phyloP scores from a whole-genome alignment of 805 yeast species.

The Candida germanica region DNA sequence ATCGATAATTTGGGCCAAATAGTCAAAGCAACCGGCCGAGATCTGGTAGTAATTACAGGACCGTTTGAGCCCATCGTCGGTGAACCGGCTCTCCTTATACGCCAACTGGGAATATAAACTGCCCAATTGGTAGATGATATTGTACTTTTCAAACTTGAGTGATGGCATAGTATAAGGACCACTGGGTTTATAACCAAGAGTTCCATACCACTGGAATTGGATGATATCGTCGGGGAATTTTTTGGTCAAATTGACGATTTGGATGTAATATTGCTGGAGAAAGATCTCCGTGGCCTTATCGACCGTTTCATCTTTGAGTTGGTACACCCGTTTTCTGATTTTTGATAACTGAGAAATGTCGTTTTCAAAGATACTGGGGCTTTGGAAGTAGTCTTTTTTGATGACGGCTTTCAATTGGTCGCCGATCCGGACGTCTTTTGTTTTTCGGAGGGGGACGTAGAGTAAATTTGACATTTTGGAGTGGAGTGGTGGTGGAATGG shows the following conservation, averaged over 20 bases:
- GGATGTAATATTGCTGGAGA: constrained; percentile 46
- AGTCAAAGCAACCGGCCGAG: constrained; percentile 65
- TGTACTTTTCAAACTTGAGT: constrained; percentile 56
- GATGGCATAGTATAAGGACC: constrained; percentile 48
- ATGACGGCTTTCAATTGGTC: constrained; percentile 42
- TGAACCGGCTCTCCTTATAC: constrained; percentile 37
- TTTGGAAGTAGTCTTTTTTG: constrained; percentile 42
- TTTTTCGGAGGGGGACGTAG: constrained; percentile 49
- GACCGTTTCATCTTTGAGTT: constrained; percentile 25
- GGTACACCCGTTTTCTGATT: constrained; percentile 42
- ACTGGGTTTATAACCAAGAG: constrained; percentile 54
- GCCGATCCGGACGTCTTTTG: constrained; percentile 41
- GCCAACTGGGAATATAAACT: constrained; percentile 61
- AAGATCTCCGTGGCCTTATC: constrained; percentile 33
- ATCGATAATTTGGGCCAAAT: constrained; percentile 9
- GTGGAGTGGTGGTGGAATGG: too few species aligned
- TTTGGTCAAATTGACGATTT: constrained; percentile 39
- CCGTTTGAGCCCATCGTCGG: constrained; percentile 55
- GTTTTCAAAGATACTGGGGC: constrained; percentile 28
- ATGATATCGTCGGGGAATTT: constrained; percentile 66
- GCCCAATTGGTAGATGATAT: constrained; percentile 68
- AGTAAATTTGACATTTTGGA: too few species aligned
- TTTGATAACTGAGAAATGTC: constrained; percentile 35
- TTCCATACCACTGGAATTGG: constrained; percentile 70
- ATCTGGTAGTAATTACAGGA: constrained; percentile 65